Evolutionary conservation across 2,329 filamentous ascomycete species (phyloP).

Genomic region (Amauroascus niger): DNA sequence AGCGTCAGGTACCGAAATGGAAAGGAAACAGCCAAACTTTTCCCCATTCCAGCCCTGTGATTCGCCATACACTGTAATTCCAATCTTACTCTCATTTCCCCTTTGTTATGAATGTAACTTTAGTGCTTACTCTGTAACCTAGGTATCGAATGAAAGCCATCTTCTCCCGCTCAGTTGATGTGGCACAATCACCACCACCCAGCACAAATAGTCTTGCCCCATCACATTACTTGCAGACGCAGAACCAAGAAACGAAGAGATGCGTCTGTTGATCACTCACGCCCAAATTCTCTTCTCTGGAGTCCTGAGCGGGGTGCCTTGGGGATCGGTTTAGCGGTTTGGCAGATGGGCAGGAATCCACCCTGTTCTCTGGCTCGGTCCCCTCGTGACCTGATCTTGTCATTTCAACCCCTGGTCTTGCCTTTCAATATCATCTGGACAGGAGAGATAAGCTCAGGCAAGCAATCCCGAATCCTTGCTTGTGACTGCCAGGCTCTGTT

Average conservation of each 20-base stretch:
- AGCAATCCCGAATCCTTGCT: background rate
- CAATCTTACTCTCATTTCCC: too few species aligned
- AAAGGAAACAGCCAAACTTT: conserved; percentile 1
- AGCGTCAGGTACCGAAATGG: conserved; percentile 7
- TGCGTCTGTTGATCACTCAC: conserved; percentile 1
- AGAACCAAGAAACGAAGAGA: background rate
- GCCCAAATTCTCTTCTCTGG: background rate
- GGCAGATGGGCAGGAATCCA: too few species aligned
- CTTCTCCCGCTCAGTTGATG: conserved; percentile 1
- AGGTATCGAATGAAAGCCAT: too few species aligned
- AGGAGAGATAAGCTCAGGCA: background rate
- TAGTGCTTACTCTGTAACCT: too few species aligned
- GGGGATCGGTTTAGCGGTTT: too few species aligned
- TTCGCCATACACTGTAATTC: background rate
- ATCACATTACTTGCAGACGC: background rate
- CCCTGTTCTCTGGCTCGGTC: background rate
- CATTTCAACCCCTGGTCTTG: background rate
- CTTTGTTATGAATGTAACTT: too few species aligned
- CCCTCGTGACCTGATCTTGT: background rate
- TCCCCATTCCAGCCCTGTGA: background rate
- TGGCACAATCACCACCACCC: conserved; percentile 3
- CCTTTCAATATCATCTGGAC: background rate
- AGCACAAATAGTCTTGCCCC: background rate
- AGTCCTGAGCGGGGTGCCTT: too few species aligned
- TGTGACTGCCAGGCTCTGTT: background rate